Base-by-base conservation (phyloP, 495 filamentous ascomycete genomes). In the Podospora sp. region DNA sequence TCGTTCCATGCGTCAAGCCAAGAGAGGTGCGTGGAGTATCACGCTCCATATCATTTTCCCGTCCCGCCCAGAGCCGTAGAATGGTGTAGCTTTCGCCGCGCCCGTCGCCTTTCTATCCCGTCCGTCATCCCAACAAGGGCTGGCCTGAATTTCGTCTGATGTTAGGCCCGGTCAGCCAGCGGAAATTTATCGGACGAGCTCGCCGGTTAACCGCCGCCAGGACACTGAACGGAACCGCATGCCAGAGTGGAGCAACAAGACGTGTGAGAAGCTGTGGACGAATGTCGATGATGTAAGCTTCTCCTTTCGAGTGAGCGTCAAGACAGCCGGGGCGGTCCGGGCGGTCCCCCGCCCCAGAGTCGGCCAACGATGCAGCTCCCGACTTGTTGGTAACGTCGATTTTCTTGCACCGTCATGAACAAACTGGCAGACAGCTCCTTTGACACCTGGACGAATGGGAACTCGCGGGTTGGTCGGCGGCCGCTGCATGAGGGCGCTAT, bases 391-490 rank as follows among this genome's bases (percentile, higher is more conserved):
- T 35, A 21, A 63, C 11, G 16, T 27, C 35, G n/a, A 8, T 49
- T 24, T n/a, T 40, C 59, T 40, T 21, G 59, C 36, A 21, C 29
- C 22, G 24, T 40, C 25, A 24, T 62, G 29, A 22, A 62, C 21
- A 62, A 53, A 63, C 49, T 53, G 61, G 24, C 61, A 63, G 24
- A 50, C 20, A 63, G 25, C 36, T 53, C 22, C 46, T 29, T 22
- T 63, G 61, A 51, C 61, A 63, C 40, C 61, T 63, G 61, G 49
- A 53, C 61, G 61, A 63, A 63, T 63, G 33, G 61, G 24, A 53
- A 14, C 25, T 20, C 61, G 46, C 49, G n/a, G 40, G n/a, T 16
- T 53, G 20, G 60, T n/a, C 49, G 11, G 21, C 35, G 51, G 20
- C 52, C 35, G 63, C 63, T 49, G 35, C 35, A 22, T 25, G 60